Evolutionary conservation across 345 rosid genomes (phyloP).

Genomic region (Angophora floribunda): DNA sequence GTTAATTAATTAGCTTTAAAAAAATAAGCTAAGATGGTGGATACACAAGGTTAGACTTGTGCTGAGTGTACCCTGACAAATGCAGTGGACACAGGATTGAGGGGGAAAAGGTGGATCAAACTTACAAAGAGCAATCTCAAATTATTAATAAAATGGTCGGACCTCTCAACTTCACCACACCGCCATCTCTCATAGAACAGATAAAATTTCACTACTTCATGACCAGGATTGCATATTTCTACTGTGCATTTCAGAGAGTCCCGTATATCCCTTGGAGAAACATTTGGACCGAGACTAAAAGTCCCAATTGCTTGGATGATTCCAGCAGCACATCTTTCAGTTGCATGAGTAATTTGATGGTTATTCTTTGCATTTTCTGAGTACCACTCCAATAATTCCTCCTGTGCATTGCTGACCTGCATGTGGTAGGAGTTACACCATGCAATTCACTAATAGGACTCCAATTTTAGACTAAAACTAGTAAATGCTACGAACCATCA

Average conservation of each 20-base stretch:
- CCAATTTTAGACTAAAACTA: neutral
- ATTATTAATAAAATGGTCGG: constrained; percentile 17
- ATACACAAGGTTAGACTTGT: neutral
- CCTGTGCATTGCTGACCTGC: constrained; percentile 84
- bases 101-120: neutral
- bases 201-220: constrained; percentile 58
- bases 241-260: constrained; percentile 16
- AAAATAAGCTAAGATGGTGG: neutral
- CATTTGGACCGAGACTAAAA: constrained; percentile 55
- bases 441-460: neutral
- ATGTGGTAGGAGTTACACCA: neutral
- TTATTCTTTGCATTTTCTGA: constrained; percentile 50
- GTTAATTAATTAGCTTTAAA: neutral
- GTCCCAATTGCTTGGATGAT: constrained; percentile 73
- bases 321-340: constrained; percentile 73
- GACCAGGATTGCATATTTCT: constrained; percentile 24
- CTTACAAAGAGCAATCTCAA: constrained; percentile 24
- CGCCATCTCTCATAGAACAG: constrained; percentile 60
- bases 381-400: constrained; percentile 74
- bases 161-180: constrained; percentile 46
- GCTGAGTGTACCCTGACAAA: neutral
- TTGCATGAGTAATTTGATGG: constrained; percentile 52
- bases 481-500: constrained; percentile 49
- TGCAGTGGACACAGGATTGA: neutral
- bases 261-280: constrained; percentile 55